Evolutionary conservation across 225 moss, liverwort and hornwort genomes (phyloP).

Genomic region (Neckera pumila): DNA sequence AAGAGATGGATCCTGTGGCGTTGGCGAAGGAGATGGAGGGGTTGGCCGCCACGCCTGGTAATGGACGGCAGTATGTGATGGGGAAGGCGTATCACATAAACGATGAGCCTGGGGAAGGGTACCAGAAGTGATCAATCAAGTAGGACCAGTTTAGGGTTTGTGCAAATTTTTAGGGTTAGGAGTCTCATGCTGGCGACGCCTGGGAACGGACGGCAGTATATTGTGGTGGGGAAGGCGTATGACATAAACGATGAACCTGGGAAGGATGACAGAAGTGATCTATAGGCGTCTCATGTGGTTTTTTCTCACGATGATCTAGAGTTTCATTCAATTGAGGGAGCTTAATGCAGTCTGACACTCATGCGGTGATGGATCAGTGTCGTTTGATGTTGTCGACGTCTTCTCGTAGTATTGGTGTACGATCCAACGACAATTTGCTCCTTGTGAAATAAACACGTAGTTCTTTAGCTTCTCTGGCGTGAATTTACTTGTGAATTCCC

Average conservation of each 20-base stretch:
- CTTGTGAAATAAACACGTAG: background rate
- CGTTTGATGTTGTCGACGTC: background rate
- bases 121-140: constrained; percentile 49
- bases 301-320: background rate
- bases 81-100: constrained; percentile 41
- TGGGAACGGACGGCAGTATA: background rate
- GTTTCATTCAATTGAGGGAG: background rate
- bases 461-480: background rate
- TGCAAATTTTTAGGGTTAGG: background rate
- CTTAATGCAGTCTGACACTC: background rate
- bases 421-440: background rate
- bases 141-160: background rate
- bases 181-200: background rate
- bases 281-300: background rate
- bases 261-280: background rate
- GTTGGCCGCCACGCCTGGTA: constrained; percentile 33
- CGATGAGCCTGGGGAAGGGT: constrained; percentile 79
- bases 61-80: constrained; percentile 42
- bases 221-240: background rate
- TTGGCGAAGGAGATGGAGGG: constrained; percentile 43
- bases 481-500: background rate
- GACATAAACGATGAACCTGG: background rate
- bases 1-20: constrained; percentile 42
- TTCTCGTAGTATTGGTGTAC: background rate
- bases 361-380: background rate